Evolutionary conservation across 768 basidiomycete species (phyloP).

Genomic region (Suillus brevipes): DNA sequence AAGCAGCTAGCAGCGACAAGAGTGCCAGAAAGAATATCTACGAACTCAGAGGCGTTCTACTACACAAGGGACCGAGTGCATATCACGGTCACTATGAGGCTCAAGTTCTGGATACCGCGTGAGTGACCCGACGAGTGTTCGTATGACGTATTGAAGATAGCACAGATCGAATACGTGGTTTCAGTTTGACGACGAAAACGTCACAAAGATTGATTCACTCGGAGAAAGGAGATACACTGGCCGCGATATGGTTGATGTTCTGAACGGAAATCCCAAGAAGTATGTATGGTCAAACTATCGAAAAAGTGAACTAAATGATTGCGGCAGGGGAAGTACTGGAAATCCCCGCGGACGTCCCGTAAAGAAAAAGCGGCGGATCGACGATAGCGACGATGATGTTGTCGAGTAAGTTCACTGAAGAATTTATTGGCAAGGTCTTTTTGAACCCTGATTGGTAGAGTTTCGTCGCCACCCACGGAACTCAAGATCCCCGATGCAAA

Average conservation of each 20-base stretch:
- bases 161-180: conserved; percentile 75
- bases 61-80: conserved; percentile 91
- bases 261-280: conserved; percentile 29
- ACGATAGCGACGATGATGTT: conserved; percentile 59
- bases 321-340: conserved; percentile 25
- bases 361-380: conserved; percentile 54
- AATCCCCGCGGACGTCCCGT: conserved; percentile 41
- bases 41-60: conserved; percentile 78
- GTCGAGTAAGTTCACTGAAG: conserved; percentile 27
- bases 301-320: conserved; percentile 2
- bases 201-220: conserved; percentile 60
- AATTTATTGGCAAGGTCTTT: conserved; percentile 14
- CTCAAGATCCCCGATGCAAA: conserved; percentile 18
- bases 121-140: conserved; percentile 26
- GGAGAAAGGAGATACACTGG: conserved; percentile 43
- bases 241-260: conserved; percentile 31
- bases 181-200: conserved; percentile 88
- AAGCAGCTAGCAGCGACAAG: conserved; percentile 17
- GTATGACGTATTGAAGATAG: not conserved
- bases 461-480: conserved; percentile 17
- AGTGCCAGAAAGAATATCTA: conserved; percentile 48
- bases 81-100: conserved; percentile 91
- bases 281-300: conserved; percentile 22
- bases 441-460: conserved; percentile 19
- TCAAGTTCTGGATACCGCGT: conserved; percentile 76